phyloP scores from a whole-genome alignment of 2,329 filamentous ascomycete species.

The Colletotrichum musae region DNA sequence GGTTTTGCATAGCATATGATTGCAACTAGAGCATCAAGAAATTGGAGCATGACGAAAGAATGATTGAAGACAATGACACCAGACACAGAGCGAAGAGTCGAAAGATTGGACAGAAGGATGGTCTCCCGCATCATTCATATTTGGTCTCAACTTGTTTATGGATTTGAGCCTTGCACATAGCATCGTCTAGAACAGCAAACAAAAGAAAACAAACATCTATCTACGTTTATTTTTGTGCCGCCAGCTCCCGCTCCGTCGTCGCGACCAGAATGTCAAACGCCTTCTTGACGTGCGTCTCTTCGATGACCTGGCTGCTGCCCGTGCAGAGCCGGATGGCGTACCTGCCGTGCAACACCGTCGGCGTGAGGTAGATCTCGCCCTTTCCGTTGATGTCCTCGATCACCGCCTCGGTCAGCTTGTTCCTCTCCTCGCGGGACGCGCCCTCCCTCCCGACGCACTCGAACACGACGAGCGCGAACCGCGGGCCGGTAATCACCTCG shows the following conservation, averaged over 20 bases:
- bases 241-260: slow-evolving; percentile 70
- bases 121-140: not conserved
- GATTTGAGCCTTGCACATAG: not conserved
- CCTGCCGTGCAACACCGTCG: slow-evolving; percentile 78
- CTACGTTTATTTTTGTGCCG: slow-evolving; percentile 33
- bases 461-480: slow-evolving; percentile 86
- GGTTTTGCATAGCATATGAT: slow-evolving; percentile 1
- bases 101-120: not conserved
- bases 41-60: slow-evolving; percentile 1
- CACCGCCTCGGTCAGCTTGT: slow-evolving; percentile 79
- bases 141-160: not conserved
- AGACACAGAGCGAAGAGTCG: slow-evolving; percentile 6
- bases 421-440: slow-evolving; percentile 65
- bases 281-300: slow-evolving; percentile 79
- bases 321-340: slow-evolving; percentile 89
- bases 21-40: not conserved
- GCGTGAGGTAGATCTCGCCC: slow-evolving; percentile 88
- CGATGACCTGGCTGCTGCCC: slow-evolving; percentile 74
- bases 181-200: slow-evolving; percentile 42
- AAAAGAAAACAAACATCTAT: slow-evolving; percentile 45
- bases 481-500: slow-evolving; percentile 79
- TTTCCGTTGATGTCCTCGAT: slow-evolving; percentile 81
- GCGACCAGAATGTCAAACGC: slow-evolving; percentile 82
- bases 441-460: slow-evolving; percentile 64
- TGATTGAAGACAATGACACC: not conserved